Percentiles rank a stretch among this genome's conserved stretches.
phyloP scores from a whole-genome alignment of 2,329 filamentous ascomycete species.

The Penicillium sp. region DNA sequence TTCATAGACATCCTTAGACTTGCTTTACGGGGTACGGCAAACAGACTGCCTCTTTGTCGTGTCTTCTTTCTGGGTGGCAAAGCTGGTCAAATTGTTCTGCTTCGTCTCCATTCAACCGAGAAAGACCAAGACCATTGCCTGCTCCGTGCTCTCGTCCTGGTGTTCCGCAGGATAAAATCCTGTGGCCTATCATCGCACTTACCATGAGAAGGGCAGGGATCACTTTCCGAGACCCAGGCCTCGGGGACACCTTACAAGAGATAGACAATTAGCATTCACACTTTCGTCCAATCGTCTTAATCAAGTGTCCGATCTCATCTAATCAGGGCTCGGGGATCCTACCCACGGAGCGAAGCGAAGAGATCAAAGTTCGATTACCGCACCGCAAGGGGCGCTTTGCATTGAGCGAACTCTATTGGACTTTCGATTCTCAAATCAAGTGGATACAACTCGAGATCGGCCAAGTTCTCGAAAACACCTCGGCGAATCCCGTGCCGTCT shows the following conservation, averaged over 20 bases:
- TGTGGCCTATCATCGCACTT: neutral
- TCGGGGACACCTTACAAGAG: constrained; percentile 8
- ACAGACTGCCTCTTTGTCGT: neutral
- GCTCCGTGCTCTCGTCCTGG: neutral
- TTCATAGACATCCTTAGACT: neutral
- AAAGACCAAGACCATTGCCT: neutral
- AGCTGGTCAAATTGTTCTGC: neutral
- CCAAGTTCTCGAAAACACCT: constrained; percentile 4
- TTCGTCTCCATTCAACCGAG: neutral
- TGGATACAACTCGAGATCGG: constrained; percentile 8
- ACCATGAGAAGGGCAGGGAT: constrained; percentile 1
- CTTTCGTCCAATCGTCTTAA: neutral
- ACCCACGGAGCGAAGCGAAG: neutral
- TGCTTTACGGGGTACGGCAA: too few species aligned
- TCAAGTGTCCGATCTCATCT: neutral
- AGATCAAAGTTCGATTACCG: constrained; percentile 1
- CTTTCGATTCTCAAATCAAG: constrained; percentile 5
- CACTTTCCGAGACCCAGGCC: constrained; percentile 5
- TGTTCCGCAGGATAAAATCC: neutral
- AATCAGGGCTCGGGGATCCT: constrained; percentile 1
- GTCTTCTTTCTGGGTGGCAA: neutral
- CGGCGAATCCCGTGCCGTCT: neutral
- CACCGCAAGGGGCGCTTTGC: constrained; percentile 16
- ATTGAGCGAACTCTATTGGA: constrained; percentile 10
- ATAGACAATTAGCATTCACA: neutral